Base-by-base conservation (phyloP, 768 basidiomycete species). In the Strobilomyces confusus region DNA sequence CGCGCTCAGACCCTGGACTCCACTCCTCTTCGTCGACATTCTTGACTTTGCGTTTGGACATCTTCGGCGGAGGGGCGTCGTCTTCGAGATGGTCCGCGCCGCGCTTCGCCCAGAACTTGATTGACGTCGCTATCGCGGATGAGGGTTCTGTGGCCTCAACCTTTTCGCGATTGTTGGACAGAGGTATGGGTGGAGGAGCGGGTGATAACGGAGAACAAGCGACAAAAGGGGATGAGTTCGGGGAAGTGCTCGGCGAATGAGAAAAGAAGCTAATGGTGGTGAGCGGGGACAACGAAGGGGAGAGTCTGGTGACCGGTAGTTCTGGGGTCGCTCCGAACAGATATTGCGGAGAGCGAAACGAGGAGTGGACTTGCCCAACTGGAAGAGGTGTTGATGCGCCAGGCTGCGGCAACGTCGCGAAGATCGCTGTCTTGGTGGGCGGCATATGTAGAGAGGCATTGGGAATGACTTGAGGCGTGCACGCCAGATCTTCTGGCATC, bases 1-100 rank as follows among this genome's bases (percentile, higher is more conserved):
- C 32, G 3, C 56, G 56, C 30, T 32, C 44, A 15, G 14, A 33
- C 1, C 1, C 22, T 0, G 65, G 65, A 1, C 5, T 49, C 63
- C 66, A 66, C 15, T 66, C 65, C 0, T 60, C 63, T 1, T 67
- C 65, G 17, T 66, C 65, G 33, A 33, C 13, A 9, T 57, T 52
- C 34, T 47, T 63, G 19, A 30, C 32, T 23, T 49, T 66, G 15
- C 58, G 59, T 49, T 45, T 61, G 0, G 44, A 22, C 3, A 44
- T 53, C 34, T 55, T 55, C 48, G 4, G 22, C 4, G 37, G n/a
- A 1, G 41, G 49, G 15, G 20, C 17, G 2, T 56, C 58, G 17
- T 59, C 57, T 9, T 44, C 40, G 4, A 46, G 41, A 26, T 23
- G 20, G 11, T 36, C 50, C 25, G 37, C 26, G 4, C 34, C 48